These are phyloP conservation scores for Fusarium sp. DNA, from an alignment of 2,329 filamentous ascomycete species.

Conservation along the genomic window DNA sequence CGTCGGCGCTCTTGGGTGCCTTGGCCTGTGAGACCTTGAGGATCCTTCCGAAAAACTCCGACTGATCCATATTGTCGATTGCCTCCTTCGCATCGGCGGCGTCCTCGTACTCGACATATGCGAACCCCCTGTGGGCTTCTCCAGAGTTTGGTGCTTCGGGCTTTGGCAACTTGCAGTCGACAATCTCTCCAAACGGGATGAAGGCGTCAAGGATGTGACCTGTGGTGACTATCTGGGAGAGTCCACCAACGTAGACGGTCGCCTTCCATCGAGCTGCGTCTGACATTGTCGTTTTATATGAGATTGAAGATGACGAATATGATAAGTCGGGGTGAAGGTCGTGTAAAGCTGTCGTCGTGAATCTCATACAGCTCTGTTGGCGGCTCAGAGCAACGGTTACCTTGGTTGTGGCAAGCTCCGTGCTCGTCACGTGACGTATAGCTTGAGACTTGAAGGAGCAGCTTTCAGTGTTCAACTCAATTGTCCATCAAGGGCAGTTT, in stretches of 20 bases:
- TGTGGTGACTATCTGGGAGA: conserved; percentile 81
- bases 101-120: conserved; percentile 94
- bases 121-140: conserved; percentile 90
- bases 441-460: neutral
- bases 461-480: neutral
- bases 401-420: conserved; percentile 19
- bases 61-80: conserved; percentile 99
- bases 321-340: neutral
- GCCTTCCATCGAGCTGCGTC: conserved; percentile 87
- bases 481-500: neutral
- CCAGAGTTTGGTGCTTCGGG: conserved; percentile 83
- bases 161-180: conserved; percentile 90
- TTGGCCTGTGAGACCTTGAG: conserved; percentile 95
- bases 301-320: neutral
- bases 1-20: conserved; percentile 86
- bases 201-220: conserved; percentile 89
- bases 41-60: conserved; percentile 91
- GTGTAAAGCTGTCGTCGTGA: conserved; percentile 14
- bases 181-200: conserved; percentile 95
- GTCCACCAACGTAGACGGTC: conserved; percentile 91
- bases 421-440: conserved; percentile 34
- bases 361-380: conserved; percentile 18
- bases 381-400: conserved; percentile 10
- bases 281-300: conserved; percentile 67
- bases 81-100: conserved; percentile 89